Evolutionary conservation across 805 yeast species (phyloP), one percentile per base, ranked within the genome.

Genomic region (Yarrowia bubula): DNA sequence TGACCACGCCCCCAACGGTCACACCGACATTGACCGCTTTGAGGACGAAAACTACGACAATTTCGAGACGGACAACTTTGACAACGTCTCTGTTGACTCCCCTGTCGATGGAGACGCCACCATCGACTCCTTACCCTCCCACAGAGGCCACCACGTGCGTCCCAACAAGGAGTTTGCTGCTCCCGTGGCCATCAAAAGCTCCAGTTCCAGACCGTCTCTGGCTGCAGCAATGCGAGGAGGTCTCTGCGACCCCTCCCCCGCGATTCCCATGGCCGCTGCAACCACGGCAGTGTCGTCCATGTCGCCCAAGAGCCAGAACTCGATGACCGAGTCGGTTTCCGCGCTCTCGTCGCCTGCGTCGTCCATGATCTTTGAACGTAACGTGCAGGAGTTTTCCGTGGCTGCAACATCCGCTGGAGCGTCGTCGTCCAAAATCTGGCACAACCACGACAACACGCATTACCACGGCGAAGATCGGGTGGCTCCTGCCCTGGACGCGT

Each of bases 401-500:
- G 43, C 41, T 13, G 63, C 43, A 14, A 41, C 62, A 6, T 32
- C 50, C 14, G 41, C 63, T 10, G 47, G 61, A 5, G 60, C 43
- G 9, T 41, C 38, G n/a, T 33, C 48, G 33, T 31, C 62, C 11
- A 55, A 55, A 15, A 43, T 33, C 33, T 58, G 51, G 50, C 28
- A 37, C 46, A 38, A 28, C 38, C 65, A 47, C 33, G 57, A 48
- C 8, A 61, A 80, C 38, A 74, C 75, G 5, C 79, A 76, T 70
- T 76, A 80, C 75, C 77, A 79, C 14, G 70, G 76, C 41, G 89
- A 90, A 74, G 89, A 91, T 74, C 83, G 76, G 69, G 89, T 90
- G 18, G 89, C 96, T 1, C 92, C 97, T 0, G 90, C 90, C 7
- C 78, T 90, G 69, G 96, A 90, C 70, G 90, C 96, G 8, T 83